Conservation (phyloP, 768 basidiomycete species). For the Suillus subluteus region DNA sequence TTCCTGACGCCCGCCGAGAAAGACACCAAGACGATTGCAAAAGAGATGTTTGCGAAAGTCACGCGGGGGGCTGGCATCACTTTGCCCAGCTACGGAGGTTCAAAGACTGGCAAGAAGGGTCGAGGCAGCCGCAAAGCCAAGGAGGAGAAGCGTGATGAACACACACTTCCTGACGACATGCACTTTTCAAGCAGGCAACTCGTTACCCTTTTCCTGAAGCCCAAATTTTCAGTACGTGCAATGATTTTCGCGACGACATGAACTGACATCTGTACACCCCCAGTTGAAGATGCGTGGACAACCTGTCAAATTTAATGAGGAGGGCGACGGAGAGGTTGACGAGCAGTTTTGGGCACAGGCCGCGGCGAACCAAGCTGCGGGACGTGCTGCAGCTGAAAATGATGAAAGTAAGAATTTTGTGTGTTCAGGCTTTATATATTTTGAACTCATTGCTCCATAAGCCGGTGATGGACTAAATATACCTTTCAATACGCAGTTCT, state of each 20-base stretch:
- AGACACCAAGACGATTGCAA: slow-evolving; percentile 60
- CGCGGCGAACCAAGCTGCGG: slow-evolving; percentile 80
- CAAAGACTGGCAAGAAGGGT: slow-evolving; percentile 34
- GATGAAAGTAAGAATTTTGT: slow-evolving; percentile 60
- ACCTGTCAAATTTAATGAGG: slow-evolving; percentile 53
- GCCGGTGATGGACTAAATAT: slow-evolving; percentile 53
- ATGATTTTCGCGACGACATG: slow-evolving; percentile 8
- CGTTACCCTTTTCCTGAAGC: slow-evolving; percentile 92
- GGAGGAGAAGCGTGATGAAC: slow-evolving; percentile 70
- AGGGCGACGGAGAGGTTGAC: slow-evolving; percentile 87
- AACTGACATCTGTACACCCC: slow-evolving; percentile 14
- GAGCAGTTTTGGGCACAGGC: slow-evolving; percentile 98
- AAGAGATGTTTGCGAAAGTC: slow-evolving; percentile 79
- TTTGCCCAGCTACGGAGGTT: slow-evolving; percentile 54
- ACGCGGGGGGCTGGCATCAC: slow-evolving; percentile 73
- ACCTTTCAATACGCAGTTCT: slow-evolving; percentile 96
- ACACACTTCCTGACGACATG: slow-evolving; percentile 93
- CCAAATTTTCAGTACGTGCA: slow-evolving; percentile 85
- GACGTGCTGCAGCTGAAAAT: slow-evolving; percentile 50
- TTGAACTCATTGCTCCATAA: slow-evolving; percentile 28
- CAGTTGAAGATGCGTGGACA: slow-evolving; percentile 92
- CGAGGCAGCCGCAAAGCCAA: slow-evolving; percentile 50
- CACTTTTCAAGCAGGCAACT: slow-evolving; percentile 93
- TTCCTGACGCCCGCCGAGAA: slow-evolving; percentile 67
- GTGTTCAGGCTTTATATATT: neutral